A percentile compares a stretch with the other conserved stretches of the same genome.
Evolutionary conservation across 2,329 filamentous ascomycete species (phyloP).

Genomic region (Penicillium sp.): DNA sequence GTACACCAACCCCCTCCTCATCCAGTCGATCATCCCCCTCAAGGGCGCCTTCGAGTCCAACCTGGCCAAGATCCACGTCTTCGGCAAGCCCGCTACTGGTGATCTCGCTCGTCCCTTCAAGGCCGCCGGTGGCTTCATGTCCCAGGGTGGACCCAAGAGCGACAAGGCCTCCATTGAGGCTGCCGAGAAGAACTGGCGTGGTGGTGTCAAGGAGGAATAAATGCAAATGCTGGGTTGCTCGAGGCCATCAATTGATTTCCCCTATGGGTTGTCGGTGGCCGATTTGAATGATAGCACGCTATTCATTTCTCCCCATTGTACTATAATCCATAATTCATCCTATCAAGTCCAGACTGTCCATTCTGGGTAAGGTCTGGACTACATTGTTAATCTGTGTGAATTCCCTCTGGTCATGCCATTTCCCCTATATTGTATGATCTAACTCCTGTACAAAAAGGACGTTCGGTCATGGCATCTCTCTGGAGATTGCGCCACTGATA

Average conservation of each 20-base stretch:
- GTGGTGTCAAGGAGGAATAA: slow-evolving; percentile 53
- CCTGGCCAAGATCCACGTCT: slow-evolving; percentile 91
- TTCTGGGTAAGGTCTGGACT: neutral
- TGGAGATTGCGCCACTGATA: neutral
- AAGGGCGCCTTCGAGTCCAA: slow-evolving; percentile 96
- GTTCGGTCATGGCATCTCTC: neutral
- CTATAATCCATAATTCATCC: slow-evolving; percentile 6
- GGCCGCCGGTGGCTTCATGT: slow-evolving; percentile 76
- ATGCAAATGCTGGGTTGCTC: neutral
- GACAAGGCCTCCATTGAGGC: slow-evolving; percentile 73
- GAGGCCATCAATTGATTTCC: neutral
- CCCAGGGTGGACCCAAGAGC: slow-evolving; percentile 70
- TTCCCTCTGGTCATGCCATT: neutral
- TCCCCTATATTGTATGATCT: neutral
- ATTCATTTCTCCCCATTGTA: slow-evolving; percentile 1
- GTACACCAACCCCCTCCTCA: slow-evolving; percentile 98
- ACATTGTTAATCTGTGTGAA: neutral
- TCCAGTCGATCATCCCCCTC: slow-evolving; percentile 97
- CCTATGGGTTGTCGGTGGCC: neutral
- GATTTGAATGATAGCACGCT: slow-evolving; percentile 1
- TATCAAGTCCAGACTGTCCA: neutral
- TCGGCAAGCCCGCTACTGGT: slow-evolving; percentile 79
- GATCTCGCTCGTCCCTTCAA: slow-evolving; percentile 98
- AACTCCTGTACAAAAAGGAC: neutral
- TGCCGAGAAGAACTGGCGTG: slow-evolving; percentile 50